Percentiles rank a stretch among this genome's conserved stretches.
Evolutionary conservation across 208 protist species (phyloP).

Genomic region (Trypanosomatidae sp.): DNA sequence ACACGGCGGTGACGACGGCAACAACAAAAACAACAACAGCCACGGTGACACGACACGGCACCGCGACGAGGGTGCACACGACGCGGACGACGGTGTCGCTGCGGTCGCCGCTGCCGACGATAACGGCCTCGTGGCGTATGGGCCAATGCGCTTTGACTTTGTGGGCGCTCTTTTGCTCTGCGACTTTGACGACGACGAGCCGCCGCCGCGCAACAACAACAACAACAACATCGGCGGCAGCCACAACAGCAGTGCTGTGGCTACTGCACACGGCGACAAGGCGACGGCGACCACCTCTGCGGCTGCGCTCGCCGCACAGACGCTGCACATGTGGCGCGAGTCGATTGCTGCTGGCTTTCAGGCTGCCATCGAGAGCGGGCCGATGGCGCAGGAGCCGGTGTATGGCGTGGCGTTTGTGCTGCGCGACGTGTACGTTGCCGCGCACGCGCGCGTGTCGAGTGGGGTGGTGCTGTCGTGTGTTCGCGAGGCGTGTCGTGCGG

Average conservation of each 20-base stretch:
- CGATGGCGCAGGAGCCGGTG: constrained; percentile 97
- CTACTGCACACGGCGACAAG: not conserved
- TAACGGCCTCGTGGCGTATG: constrained; percentile 40
- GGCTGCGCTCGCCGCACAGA: constrained; percentile 1
- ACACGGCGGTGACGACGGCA: too few relatives aligned
- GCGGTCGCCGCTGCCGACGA: too few relatives aligned
- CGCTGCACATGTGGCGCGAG: constrained; percentile 50
- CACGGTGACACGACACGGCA: too few relatives aligned
- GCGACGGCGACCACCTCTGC: not conserved
- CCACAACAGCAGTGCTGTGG: not conserved
- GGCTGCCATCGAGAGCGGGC: constrained; percentile 86
- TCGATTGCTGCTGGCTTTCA: constrained; percentile 94
- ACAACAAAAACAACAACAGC: too few relatives aligned
- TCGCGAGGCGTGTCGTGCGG: constrained; percentile 86
- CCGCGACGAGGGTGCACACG: too few relatives aligned
- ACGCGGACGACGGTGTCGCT: too few relatives aligned
- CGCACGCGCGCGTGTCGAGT: constrained; percentile 17
- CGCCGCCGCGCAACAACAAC: constrained; percentile 3
- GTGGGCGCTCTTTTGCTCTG: constrained; percentile 55
- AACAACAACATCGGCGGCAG: not conserved
- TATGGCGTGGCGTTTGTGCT: constrained; percentile 85
- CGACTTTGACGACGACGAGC: constrained; percentile 30
- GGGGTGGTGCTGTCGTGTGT: constrained; percentile 92
- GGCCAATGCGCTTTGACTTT: constrained; percentile 55
- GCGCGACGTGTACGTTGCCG: constrained; percentile 19